These are phyloP conservation scores for Odonthalia washingtoniensis DNA, from an alignment of 31 red algal genomes.

Conservation along the genomic window DNA sequence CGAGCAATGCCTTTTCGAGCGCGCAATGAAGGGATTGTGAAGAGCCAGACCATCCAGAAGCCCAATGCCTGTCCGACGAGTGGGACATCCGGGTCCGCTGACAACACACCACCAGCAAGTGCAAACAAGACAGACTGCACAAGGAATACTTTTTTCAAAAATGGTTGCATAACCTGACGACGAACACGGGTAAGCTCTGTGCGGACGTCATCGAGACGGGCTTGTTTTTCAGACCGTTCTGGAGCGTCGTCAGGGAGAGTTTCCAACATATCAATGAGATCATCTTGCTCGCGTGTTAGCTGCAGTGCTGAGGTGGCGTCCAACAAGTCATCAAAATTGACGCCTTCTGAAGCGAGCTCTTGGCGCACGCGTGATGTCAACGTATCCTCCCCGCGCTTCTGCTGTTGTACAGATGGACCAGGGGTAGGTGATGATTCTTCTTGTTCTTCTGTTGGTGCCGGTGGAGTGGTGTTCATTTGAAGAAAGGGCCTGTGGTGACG, in stretches of 20 bases:
- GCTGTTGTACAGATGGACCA: no score
- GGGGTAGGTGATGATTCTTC: no score
- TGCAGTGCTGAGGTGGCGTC: slow-evolving; percentile 73
- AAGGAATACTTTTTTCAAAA: slow-evolving; percentile 82
- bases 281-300: slow-evolving; percentile 71
- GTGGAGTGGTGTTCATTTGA: no score
- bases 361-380: slow-evolving; percentile 60
- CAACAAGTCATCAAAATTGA: slow-evolving; percentile 85
- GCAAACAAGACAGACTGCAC: slow-evolving; percentile 67
- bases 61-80: slow-evolving; percentile 78
- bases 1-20: slow-evolving; percentile 87
- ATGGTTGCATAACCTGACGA: slow-evolving; percentile 81
- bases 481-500: no score
- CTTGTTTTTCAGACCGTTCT: not conserved
- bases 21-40: slow-evolving; percentile 94
- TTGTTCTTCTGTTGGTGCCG: no score
- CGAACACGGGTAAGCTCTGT: slow-evolving; percentile 65
- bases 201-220: not conserved
- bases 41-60: slow-evolving; percentile 96
- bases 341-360: slow-evolving; percentile 68
- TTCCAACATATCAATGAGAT: not conserved
- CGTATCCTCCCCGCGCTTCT: slow-evolving; percentile 55
- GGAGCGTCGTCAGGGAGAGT: not conserved
- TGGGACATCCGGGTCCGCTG: slow-evolving; percentile 54
- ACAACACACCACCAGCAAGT: slow-evolving; percentile 66